A percentile compares a stretch with the other conserved stretches of the same genome.
phyloP scores from a whole-genome alignment of 192 early-diverging fungal species.

The Dimargaris xerosporica region DNA sequence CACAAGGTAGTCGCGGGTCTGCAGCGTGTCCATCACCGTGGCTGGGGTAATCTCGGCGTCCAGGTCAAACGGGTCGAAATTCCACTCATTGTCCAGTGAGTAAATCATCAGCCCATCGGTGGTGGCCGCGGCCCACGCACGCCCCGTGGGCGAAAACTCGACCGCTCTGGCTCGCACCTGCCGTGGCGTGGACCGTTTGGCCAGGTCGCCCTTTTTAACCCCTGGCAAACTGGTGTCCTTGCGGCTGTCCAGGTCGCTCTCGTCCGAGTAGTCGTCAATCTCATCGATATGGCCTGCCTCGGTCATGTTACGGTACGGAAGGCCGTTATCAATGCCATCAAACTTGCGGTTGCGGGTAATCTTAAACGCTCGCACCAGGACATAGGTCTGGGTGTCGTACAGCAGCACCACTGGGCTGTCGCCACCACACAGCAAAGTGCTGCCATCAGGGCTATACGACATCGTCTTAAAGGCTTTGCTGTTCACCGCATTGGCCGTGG shows the following conservation, averaged over 20 bases:
- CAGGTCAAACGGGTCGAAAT: slow-evolving; percentile 97
- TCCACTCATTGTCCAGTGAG: slow-evolving; percentile 77
- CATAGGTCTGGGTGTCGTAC: slow-evolving; percentile 61
- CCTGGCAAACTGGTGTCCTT: slow-evolving; percentile 74
- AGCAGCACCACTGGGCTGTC: slow-evolving; percentile 92
- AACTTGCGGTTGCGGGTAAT: slow-evolving; percentile 84
- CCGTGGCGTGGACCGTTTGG: slow-evolving; percentile 55
- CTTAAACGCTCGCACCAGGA: slow-evolving; percentile 79
- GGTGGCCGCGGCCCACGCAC: slow-evolving; percentile 88
- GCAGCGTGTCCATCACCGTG: slow-evolving; percentile 55
- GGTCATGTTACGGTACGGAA: slow-evolving; percentile 86
- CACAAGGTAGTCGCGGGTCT: slow-evolving; percentile 60
- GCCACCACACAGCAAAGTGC: slow-evolving; percentile 82
- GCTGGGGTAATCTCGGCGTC: slow-evolving; percentile 93
- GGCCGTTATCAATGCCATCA: slow-evolving; percentile 79
- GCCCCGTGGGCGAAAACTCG: slow-evolving; percentile 84
- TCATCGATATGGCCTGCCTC: slow-evolving; percentile 78
- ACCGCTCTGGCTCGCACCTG: slow-evolving; percentile 75
- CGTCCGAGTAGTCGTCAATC: slow-evolving; percentile 68
- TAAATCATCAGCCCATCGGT: slow-evolving; percentile 94
- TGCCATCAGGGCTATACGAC: slow-evolving; percentile 89
- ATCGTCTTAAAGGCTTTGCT: slow-evolving; percentile 85
- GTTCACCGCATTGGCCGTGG: slow-evolving; percentile 66
- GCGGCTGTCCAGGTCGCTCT: slow-evolving; percentile 60
- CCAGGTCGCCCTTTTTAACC: slow-evolving; percentile 69